Evolutionary conservation across 2,329 filamentous ascomycete species (phyloP).

Genomic region (Helicocarpus griseus): DNA sequence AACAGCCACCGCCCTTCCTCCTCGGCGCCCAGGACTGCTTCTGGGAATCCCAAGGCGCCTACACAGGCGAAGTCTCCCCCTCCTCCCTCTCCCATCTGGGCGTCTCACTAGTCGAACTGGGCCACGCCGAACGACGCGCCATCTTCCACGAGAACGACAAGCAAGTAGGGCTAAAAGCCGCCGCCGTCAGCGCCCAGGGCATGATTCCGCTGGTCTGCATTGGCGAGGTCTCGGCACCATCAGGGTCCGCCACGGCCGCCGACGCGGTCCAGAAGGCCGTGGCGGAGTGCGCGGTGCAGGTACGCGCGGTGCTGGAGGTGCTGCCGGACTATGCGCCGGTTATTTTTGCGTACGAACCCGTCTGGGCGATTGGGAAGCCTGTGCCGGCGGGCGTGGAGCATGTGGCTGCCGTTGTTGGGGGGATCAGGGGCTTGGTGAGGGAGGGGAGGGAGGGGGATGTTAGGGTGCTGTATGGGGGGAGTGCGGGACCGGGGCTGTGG

Average conservation of each 20-base stretch:
- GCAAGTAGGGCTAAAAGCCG: conserved; percentile 57
- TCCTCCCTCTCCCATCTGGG: conserved; percentile 57
- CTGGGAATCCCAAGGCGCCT: conserved; percentile 60
- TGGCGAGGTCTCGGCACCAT: conserved; percentile 53
- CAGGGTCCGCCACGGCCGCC: conserved; percentile 36
- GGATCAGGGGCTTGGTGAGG: conserved; percentile 45
- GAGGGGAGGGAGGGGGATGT: conserved; percentile 45
- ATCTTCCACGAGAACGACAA: conserved; percentile 68
- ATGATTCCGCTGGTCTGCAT: conserved; percentile 73
- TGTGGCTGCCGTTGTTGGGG: conserved; percentile 59
- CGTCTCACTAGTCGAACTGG: conserved; percentile 64
- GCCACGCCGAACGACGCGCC: conserved; percentile 67
- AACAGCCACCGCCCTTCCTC: conserved; percentile 42
- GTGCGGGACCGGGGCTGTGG: conserved; percentile 71
- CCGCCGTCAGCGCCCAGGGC: conserved; percentile 56
- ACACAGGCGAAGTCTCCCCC: conserved; percentile 69
- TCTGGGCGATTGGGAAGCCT: conserved; percentile 75
- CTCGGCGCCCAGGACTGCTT: conserved; percentile 70
- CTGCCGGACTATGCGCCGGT: conserved; percentile 57
- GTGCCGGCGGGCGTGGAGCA: conserved; percentile 63
- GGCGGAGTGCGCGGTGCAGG: conserved; percentile 55
- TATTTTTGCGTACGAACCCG: conserved; percentile 75
- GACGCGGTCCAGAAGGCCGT: conserved; percentile 49
- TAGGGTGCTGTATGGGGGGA: conserved; percentile 72
- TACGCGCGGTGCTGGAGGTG: conserved; percentile 52